Evolutionary conservation across 1,284 basidiomycete species (phyloP).

Genomic region (Sporisorium sorghi): DNA sequence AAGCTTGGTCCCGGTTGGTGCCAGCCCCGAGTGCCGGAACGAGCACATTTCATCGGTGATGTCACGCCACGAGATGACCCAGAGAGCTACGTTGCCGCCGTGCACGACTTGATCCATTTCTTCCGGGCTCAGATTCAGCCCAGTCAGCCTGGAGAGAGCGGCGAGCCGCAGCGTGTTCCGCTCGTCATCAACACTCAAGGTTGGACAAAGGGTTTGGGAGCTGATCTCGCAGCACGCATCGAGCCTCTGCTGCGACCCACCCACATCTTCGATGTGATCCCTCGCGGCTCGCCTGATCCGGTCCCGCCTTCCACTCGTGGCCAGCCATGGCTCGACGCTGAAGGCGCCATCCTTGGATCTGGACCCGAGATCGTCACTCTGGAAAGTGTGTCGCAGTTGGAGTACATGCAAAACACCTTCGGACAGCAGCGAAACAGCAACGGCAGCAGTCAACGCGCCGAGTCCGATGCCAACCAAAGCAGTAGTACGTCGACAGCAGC

Average conservation of each 20-base stretch:
- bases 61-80: slow-evolving; percentile 83
- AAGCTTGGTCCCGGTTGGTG: slow-evolving; percentile 61
- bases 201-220: slow-evolving; percentile 93
- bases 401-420: slow-evolving; percentile 25
- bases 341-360: slow-evolving; percentile 35
- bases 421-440: slow-evolving; percentile 10
- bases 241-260: slow-evolving; percentile 78
- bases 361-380: slow-evolving; percentile 35
- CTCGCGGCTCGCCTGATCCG: slow-evolving; percentile 15
- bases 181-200: slow-evolving; percentile 96
- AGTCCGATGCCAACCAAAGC: not conserved
- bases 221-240: slow-evolving; percentile 80
- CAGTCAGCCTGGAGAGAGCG: slow-evolving; percentile 8
- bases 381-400: slow-evolving; percentile 38
- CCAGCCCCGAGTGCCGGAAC: slow-evolving; percentile 75
- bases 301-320: slow-evolving; percentile 25
- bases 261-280: slow-evolving; percentile 74
- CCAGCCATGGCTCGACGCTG: slow-evolving; percentile 30
- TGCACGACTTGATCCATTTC: slow-evolving; percentile 77
- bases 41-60: slow-evolving; percentile 86
- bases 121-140: slow-evolving; percentile 69
- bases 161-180: slow-evolving; percentile 71
- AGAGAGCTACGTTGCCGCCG: slow-evolving; percentile 79
- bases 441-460: not conserved
- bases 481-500: slow-evolving; percentile 3